Evolutionary conservation across 75 land plant species (phyloP).

Genomic region (Gnetum montanum): DNA sequence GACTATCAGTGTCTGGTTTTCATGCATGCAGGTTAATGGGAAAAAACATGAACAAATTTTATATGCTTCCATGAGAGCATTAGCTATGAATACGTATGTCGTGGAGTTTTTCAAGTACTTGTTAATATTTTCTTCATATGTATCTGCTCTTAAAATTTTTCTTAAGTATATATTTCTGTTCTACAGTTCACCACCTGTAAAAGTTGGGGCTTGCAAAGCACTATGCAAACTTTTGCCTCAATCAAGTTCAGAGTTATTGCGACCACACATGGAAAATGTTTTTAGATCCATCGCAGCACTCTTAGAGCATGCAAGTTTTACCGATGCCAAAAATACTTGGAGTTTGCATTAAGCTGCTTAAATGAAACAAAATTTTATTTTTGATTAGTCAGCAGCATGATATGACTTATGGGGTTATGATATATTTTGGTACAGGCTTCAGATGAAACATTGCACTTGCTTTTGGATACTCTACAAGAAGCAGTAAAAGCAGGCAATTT

Average conservation of each 20-base stretch:
- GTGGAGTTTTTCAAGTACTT: not conserved
- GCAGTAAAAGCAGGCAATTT: conserved; percentile 74
- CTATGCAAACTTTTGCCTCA: conserved; percentile 60
- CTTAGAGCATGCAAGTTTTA: conserved; percentile 51
- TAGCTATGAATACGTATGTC: conserved; percentile 67
- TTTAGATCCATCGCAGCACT: conserved; percentile 58
- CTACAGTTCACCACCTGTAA: conserved; percentile 74
- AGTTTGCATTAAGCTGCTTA: too few species aligned
- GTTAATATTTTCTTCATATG: not conserved
- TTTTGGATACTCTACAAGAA: conserved; percentile 81
- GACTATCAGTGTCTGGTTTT: too few species aligned
- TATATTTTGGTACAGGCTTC: conserved; percentile 54
- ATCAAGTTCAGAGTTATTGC: conserved; percentile 25
- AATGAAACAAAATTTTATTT: too few species aligned
- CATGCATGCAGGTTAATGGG: conserved; percentile 57
- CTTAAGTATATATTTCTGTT: not conserved
- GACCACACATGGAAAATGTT: conserved; percentile 41
- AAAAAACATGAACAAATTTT: conserved; percentile 48
- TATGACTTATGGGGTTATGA: too few species aligned
- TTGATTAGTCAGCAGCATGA: too few species aligned
- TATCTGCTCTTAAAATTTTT: not conserved
- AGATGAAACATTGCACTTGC: conserved; percentile 91
- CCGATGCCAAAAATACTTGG: too few species aligned
- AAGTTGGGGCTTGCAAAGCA: conserved; percentile 90
- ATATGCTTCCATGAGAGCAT: conserved; percentile 51